phyloP scores from a whole-genome alignment of 441 rosid genomes.

The Populus hybrid region DNA sequence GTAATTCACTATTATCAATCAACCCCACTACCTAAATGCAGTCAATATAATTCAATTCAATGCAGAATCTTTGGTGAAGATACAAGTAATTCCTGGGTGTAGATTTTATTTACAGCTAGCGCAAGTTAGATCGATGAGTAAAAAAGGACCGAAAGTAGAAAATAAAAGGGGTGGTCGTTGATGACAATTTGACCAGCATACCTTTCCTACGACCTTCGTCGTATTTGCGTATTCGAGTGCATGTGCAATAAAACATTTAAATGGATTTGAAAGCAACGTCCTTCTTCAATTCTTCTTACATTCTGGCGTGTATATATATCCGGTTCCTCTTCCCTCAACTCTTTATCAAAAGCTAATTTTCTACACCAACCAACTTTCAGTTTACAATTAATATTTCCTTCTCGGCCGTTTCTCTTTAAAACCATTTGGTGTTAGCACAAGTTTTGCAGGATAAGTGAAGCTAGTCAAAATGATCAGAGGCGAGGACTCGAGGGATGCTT shows the following conservation, averaged over 20 bases:
- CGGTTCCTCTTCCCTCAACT: neutral
- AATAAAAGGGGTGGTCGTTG: neutral
- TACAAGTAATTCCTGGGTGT: neutral
- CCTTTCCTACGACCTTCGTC: constrained; percentile 8
- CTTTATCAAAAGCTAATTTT: neutral
- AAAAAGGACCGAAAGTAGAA: neutral
- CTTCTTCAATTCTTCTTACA: too few species aligned
- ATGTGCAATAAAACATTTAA: neutral
- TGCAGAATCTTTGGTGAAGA: neutral
- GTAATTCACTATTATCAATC: neutral
- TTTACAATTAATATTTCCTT: neutral
- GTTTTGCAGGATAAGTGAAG: neutral
- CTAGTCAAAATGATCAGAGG: constrained; percentile 26
- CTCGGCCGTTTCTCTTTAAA: neutral
- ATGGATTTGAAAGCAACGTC: neutral
- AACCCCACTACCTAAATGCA: neutral
- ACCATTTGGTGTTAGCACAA: neutral
- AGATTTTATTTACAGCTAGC: neutral
- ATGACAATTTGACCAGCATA: neutral
- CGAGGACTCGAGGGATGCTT: constrained; percentile 31
- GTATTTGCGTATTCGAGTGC: neutral
- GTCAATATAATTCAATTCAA: neutral
- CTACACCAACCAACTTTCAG: neutral
- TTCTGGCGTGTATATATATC: neutral
- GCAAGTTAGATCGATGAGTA: neutral